Evolutionary conservation across 345 rosid genomes (phyloP).

Genomic region (Jatropha curcas): DNA sequence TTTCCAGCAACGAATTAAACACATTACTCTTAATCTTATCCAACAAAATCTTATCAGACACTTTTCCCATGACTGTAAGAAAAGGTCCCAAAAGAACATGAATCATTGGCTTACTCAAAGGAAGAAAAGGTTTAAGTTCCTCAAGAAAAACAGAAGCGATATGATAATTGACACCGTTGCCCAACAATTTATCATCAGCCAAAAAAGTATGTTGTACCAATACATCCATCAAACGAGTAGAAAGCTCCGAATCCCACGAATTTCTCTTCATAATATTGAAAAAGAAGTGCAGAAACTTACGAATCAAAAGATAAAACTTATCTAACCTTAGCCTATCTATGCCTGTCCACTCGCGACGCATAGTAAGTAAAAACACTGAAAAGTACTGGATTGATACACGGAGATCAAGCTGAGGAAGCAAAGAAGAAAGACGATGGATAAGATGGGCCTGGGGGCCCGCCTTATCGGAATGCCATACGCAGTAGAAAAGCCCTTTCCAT

Average conservation of each 20-base stretch:
- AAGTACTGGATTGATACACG: conserved; percentile 62
- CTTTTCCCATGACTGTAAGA: conserved; percentile 50
- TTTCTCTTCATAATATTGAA: conserved; percentile 49
- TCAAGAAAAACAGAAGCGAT: conserved; percentile 70
- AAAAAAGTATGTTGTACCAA: conserved; percentile 52
- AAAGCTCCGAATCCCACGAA: conserved; percentile 64
- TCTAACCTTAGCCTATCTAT: conserved; percentile 82
- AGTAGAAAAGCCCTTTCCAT: conserved; percentile 97
- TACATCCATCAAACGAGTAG: conserved; percentile 42
- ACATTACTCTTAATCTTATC: conserved; percentile 71
- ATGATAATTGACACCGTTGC: conserved; percentile 85
- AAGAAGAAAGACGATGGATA: conserved; percentile 55
- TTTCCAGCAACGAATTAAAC: conserved; percentile 58
- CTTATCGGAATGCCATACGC: conserved; percentile 97
- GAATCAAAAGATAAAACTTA: conserved; percentile 81
- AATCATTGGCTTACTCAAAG: conserved; percentile 48
- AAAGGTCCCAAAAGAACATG: conserved; percentile 53
- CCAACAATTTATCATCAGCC: conserved; percentile 55
- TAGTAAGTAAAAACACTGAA: conserved; percentile 70
- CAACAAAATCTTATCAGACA: conserved; percentile 61
- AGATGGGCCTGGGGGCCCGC: conserved; percentile 62
- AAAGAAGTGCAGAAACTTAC: conserved; percentile 57
- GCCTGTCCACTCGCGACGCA: conserved; percentile 97
- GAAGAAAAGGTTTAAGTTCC: conserved; percentile 69
- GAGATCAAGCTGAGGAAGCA: conserved; percentile 49